A percentile compares a stretch with the other conserved stretches of the same genome.
Conservation (phyloP, 306 rosid species). For the Vigna trinervia region DNA sequence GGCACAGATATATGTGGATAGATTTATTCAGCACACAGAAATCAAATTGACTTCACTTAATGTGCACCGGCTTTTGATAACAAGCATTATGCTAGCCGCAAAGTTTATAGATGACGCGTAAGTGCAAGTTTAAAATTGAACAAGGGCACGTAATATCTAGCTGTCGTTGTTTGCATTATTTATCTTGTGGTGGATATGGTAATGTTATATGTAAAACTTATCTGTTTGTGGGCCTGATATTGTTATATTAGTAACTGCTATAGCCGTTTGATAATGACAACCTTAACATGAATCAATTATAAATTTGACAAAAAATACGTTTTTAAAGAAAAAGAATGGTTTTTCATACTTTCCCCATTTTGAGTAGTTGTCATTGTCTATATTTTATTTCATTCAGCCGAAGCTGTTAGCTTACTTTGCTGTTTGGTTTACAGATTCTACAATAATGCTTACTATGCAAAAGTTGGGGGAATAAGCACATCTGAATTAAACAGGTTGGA, state of each 20-base stretch:
- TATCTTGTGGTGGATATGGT: neutral
- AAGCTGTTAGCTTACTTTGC: conserved; percentile 16
- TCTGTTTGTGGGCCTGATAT: conserved; percentile 5
- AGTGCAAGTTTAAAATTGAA: conserved; percentile 45
- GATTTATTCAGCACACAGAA: conserved; percentile 67
- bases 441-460: conserved; percentile 96
- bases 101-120: conserved; percentile 94
- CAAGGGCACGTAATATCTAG: neutral
- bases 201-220: neutral
- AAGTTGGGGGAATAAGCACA: conserved; percentile 92
- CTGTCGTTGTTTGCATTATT: neutral
- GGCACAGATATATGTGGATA: conserved; percentile 77
- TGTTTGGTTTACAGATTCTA: conserved; percentile 72
- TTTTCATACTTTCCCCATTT: conserved; percentile 8
- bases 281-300: conserved; percentile 13
- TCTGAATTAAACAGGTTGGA: conserved; percentile 86
- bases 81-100: conserved; percentile 90
- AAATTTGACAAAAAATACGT: neutral
- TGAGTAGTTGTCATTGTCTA: conserved; percentile 1
- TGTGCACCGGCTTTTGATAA: conserved; percentile 91
- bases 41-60: conserved; percentile 77
- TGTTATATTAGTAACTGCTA: neutral
- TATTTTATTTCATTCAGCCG: conserved; percentile 2
- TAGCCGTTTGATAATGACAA: conserved; percentile 21
- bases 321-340: neutral